Percentiles rank a stretch among this genome's conserved stretches.
Evolutionary conservation across 2,329 filamentous ascomycete genomes (phyloP).

Genomic region (Davidsoniella virescens): DNA sequence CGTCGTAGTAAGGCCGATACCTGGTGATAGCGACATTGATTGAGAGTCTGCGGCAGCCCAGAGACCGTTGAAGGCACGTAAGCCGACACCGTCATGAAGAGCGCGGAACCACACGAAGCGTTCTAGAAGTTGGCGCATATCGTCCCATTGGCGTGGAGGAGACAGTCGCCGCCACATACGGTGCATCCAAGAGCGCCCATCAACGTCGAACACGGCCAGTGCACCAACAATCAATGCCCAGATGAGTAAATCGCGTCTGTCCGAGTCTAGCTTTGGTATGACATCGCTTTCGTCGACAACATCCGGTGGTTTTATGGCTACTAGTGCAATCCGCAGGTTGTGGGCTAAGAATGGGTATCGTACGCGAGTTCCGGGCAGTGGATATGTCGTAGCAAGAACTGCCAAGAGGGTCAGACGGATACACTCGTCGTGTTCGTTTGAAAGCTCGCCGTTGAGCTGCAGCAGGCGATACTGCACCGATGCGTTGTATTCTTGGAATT

Average conservation of each 20-base stretch:
- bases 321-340: slow-evolving; percentile 6
- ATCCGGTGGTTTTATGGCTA: slow-evolving; percentile 5
- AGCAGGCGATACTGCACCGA: slow-evolving; percentile 10
- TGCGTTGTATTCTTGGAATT: slow-evolving; percentile 11
- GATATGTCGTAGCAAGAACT: slow-evolving; percentile 12
- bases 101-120: slow-evolving; percentile 12
- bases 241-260: slow-evolving; percentile 6
- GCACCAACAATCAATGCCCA: slow-evolving; percentile 10
- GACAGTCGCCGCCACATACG: slow-evolving; percentile 7
- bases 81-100: slow-evolving; percentile 8
- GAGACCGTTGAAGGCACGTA: slow-evolving; percentile 1
- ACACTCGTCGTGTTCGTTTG: slow-evolving; percentile 9
- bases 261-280: not conserved
- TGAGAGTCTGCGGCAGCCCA: slow-evolving; percentile 7
- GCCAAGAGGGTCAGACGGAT: slow-evolving; percentile 7
- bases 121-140: slow-evolving; percentile 7
- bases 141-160: slow-evolving; percentile 9
- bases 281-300: not conserved
- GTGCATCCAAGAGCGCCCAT: slow-evolving; percentile 10
- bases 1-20: too few relatives aligned
- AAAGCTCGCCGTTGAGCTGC: slow-evolving; percentile 7
- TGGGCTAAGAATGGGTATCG: slow-evolving; percentile 11
- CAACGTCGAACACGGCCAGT: slow-evolving; percentile 11
- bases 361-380: slow-evolving; percentile 9
- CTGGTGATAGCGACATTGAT: too few relatives aligned